Evolutionary conservation across 257 asterid genomes (phyloP).

Genomic region (Solanum etuberosum): DNA sequence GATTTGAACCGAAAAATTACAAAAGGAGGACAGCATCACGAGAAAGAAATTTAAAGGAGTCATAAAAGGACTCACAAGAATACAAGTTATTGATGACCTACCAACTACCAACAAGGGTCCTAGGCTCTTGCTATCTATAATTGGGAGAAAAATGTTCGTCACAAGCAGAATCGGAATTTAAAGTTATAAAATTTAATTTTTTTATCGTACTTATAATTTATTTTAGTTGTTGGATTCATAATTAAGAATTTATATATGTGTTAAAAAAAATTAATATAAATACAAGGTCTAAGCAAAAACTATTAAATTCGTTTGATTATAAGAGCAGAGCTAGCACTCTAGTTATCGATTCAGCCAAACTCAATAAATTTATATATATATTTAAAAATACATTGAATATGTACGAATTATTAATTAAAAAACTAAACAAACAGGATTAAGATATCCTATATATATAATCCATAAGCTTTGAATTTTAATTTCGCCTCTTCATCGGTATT

Average conservation of each 20-base stretch:
- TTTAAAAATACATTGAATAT: not conserved
- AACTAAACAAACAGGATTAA: not conserved
- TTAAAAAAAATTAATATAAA: not conserved
- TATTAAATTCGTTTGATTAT: not conserved
- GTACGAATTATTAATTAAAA: not conserved
- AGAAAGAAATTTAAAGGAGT: not conserved
- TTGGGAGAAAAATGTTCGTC: not conserved
- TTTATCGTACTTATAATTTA: not conserved
- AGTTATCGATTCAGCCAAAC: fast-evolving
- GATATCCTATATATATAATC: not conserved
- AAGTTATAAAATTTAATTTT: fast-evolving
- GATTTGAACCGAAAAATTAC: not conserved
- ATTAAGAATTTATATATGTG: not conserved
- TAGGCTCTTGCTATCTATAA: conserved; percentile 5
- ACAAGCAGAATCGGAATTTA: not conserved
- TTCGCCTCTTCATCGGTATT: not conserved
- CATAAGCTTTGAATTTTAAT: not conserved
- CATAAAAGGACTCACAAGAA: not conserved
- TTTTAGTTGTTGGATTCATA: not conserved
- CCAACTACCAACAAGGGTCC: not conserved
- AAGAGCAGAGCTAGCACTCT: fast-evolving
- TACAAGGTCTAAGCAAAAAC: fast-evolving
- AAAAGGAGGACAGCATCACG: not conserved
- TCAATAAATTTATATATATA: not conserved
- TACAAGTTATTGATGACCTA: not conserved